Evolutionary conservation across 2,329 filamentous ascomycete species (phyloP).

Genomic region (Stemphylium lycopersici): DNA sequence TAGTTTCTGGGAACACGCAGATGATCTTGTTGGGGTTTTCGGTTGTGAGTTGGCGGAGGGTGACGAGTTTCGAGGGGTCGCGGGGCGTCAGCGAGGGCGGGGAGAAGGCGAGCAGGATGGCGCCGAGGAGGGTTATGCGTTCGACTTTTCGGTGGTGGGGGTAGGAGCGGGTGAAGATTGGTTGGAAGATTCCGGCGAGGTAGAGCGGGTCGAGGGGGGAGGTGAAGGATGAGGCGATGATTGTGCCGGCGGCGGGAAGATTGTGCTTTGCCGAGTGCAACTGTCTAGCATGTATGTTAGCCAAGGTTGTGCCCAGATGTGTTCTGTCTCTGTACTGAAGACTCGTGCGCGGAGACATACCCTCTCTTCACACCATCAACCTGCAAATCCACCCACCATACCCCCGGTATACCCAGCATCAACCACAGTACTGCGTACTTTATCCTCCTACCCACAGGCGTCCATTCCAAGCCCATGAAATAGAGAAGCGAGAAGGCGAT

Average conservation of each 20-base stretch:
- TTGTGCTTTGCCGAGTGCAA: conserved; percentile 54
- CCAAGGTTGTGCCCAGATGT: neutral
- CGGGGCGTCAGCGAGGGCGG: conserved; percentile 54
- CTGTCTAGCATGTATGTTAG: conserved; percentile 20
- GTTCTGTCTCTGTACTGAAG: neutral
- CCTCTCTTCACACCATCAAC: conserved; percentile 96
- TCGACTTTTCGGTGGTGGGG: conserved; percentile 75
- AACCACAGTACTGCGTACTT: conserved; percentile 89
- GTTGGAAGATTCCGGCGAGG: conserved; percentile 93
- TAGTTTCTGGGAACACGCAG: conserved; percentile 91
- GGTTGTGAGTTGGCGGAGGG: conserved; percentile 60
- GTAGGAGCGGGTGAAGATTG: conserved; percentile 88
- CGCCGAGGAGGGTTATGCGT: conserved; percentile 75
- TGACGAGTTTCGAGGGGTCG: conserved; percentile 41
- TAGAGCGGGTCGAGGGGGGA: conserved; percentile 93
- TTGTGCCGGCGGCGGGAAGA: conserved; percentile 76
- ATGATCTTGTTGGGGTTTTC: conserved; percentile 76
- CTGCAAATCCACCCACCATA: conserved; percentile 99
- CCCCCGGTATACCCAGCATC: conserved; percentile 84
- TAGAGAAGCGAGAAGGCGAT: conserved; percentile 70
- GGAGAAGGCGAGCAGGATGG: conserved; percentile 75
- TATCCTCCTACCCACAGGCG: conserved; percentile 70
- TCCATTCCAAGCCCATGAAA: conserved; percentile 81
- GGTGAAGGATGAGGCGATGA: conserved; percentile 91
- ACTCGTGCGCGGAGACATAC: conserved; percentile 49